phyloP scores from a whole-genome alignment of 2,329 filamentous ascomycete species.

The Metarhizium rileyi region DNA sequence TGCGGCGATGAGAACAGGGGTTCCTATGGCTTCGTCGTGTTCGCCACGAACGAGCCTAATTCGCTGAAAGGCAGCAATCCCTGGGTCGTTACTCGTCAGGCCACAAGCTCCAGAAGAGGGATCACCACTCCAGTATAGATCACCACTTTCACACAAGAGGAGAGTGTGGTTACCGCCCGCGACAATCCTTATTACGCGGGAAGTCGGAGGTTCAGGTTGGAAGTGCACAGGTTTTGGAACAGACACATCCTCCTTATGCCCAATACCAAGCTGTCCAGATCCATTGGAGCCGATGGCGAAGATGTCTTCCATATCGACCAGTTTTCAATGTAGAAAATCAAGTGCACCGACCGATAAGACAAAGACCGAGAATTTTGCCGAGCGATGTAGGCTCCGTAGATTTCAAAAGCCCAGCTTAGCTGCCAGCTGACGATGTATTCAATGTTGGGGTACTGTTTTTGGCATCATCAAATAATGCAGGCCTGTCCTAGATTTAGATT shows the following conservation, averaged over 20 bases:
- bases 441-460: not conserved
- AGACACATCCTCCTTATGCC: constrained; percentile 61
- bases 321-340: not conserved
- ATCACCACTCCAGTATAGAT: constrained; percentile 58
- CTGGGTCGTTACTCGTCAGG: constrained; percentile 16
- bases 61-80: constrained; percentile 29
- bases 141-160: constrained; percentile 49
- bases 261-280: constrained; percentile 63
- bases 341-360: not conserved
- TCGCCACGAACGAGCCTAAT: constrained; percentile 24
- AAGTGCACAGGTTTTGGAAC: constrained; percentile 55
- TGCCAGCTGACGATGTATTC: not conserved
- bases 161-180: constrained; percentile 86
- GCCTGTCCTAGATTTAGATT: no score
- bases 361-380: not conserved
- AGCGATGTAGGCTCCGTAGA: not conserved
- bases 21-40: constrained; percentile 16
- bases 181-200: constrained; percentile 29
- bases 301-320: constrained; percentile 35
- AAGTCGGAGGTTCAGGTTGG: constrained; percentile 25
- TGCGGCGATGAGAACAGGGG: constrained; percentile 45
- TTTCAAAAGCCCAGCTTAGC: not conserved
- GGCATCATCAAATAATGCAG: no score
- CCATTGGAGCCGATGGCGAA: constrained; percentile 70
- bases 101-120: constrained; percentile 46